phyloP scores from a whole-genome alignment of 306 rosid genomes.

The Pyrus pyrifolia region DNA sequence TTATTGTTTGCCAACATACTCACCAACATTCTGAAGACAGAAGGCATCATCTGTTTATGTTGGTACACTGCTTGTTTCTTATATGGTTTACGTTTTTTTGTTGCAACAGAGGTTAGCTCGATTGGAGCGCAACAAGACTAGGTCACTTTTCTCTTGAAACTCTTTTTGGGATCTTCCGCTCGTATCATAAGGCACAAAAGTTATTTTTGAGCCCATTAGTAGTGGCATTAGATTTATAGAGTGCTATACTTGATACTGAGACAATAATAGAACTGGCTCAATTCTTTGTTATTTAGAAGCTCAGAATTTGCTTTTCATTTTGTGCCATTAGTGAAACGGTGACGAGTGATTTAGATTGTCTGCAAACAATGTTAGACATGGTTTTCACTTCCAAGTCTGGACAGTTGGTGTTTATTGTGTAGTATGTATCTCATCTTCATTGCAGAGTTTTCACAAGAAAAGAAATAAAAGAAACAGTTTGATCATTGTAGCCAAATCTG shows the following conservation, averaged over 20 bases:
- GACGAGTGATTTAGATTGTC: not conserved
- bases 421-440: not conserved
- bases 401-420: not conserved
- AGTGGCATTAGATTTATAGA: not conserved
- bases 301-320: not conserved
- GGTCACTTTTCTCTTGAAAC: constrained; percentile 79
- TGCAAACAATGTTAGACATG: not conserved
- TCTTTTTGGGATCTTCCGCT: constrained; percentile 2
- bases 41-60: not conserved
- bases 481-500: not conserved
- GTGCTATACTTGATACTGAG: not conserved
- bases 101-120: constrained; percentile 81
- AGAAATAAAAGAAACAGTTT: not conserved
- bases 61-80: not conserved
- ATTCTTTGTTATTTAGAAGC: not conserved
- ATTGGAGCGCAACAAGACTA: constrained; percentile 67
- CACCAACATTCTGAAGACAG: not conserved
- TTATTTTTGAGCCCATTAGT: not conserved
- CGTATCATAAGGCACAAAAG: not conserved
- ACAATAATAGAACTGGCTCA: not conserved
- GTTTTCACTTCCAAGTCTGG: not conserved
- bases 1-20: not conserved
- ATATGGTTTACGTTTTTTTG: constrained; percentile 18
- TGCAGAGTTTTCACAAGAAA: not conserved
- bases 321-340: too few relatives aligned